phyloP scores from a whole-genome alignment of 495 filamentous ascomycete species.

The Podospora pseudopauciseta region DNA sequence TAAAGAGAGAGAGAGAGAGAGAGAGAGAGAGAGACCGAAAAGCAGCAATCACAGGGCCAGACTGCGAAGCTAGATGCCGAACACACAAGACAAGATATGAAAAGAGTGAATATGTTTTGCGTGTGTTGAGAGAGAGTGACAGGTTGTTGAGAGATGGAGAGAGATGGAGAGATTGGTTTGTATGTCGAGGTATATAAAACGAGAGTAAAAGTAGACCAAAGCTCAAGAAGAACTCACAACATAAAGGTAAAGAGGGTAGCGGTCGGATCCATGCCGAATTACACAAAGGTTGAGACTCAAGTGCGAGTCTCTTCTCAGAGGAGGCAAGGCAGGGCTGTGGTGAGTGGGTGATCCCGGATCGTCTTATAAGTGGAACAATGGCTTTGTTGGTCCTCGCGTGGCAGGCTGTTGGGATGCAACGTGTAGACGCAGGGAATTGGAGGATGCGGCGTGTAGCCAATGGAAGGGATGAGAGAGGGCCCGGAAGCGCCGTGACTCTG shows the following conservation, averaged over 20 bases:
- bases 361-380: conserved; percentile 28
- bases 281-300: conserved; percentile 11
- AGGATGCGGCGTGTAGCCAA: conserved; percentile 28
- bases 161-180: conserved; percentile 16
- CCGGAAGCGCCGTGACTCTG: conserved; percentile 38
- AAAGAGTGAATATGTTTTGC: conserved; percentile 2
- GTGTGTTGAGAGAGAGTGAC: conserved; percentile 8
- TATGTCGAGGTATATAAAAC: conserved; percentile 46
- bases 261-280: conserved; percentile 55
- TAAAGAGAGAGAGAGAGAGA: conserved; percentile 6
- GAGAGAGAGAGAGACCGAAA: conserved; percentile 9
- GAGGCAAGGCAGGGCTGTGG: not conserved
- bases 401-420: not conserved
- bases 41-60: conserved; percentile 21
- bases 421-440: conserved; percentile 20
- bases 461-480: conserved; percentile 18
- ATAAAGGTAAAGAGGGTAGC: conserved; percentile 74
- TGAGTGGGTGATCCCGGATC: conserved; percentile 6
- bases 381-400: conserved; percentile 2
- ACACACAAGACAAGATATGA: conserved; percentile 1
- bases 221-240: conserved; percentile 53
- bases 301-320: conserved; percentile 18
- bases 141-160: conserved; percentile 13
- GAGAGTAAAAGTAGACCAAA: conserved; percentile 36
- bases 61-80: conserved; percentile 16